Conservation (phyloP, 768 basidiomycete genomes). For the Rhodocollybia butyracea region DNA sequence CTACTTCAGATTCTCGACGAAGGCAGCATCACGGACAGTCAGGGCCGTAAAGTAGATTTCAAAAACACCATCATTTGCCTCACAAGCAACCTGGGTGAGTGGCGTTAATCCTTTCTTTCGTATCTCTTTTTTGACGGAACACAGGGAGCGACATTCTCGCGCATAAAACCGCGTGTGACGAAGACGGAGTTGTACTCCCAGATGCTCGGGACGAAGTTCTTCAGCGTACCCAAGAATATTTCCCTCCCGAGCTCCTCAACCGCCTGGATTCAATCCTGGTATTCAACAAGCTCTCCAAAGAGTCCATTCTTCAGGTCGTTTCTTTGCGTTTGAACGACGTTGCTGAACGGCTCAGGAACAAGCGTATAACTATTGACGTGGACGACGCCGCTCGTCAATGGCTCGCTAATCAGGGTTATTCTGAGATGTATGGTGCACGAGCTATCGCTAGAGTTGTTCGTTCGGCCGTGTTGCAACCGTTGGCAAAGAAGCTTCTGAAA, state of each 20-base stretch:
- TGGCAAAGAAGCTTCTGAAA: slow-evolving; percentile 75
- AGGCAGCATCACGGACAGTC: slow-evolving; percentile 85
- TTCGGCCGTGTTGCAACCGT: slow-evolving; percentile 75
- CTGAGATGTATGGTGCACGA: slow-evolving; percentile 81
- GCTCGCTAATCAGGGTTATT: slow-evolving; percentile 78
- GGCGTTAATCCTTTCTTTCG: slow-evolving; percentile 6
- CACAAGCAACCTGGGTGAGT: slow-evolving; percentile 84
- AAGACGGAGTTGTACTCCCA: slow-evolving; percentile 59
- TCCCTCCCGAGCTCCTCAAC: slow-evolving; percentile 89
- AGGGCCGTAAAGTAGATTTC: slow-evolving; percentile 90
- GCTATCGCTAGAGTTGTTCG: slow-evolving; percentile 86
- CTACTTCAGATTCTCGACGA: slow-evolving; percentile 90
- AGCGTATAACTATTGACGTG: slow-evolving; percentile 71
- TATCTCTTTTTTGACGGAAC: neutral
- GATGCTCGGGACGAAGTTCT: slow-evolving; percentile 67
- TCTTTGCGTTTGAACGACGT: slow-evolving; percentile 74
- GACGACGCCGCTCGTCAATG: slow-evolving; percentile 57
- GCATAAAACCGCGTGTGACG: slow-evolving; percentile 56
- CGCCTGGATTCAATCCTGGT: slow-evolving; percentile 84
- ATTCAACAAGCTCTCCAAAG: slow-evolving; percentile 83
- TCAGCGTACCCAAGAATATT: slow-evolving; percentile 71
- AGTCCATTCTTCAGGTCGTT: slow-evolving; percentile 77
- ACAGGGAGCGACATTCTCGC: slow-evolving; percentile 68
- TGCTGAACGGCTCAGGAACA: slow-evolving; percentile 54
- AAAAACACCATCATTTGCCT: slow-evolving; percentile 93